Base-by-base conservation (phyloP, 495 filamentous ascomycete species). In the Neurospora sp. region DNA sequence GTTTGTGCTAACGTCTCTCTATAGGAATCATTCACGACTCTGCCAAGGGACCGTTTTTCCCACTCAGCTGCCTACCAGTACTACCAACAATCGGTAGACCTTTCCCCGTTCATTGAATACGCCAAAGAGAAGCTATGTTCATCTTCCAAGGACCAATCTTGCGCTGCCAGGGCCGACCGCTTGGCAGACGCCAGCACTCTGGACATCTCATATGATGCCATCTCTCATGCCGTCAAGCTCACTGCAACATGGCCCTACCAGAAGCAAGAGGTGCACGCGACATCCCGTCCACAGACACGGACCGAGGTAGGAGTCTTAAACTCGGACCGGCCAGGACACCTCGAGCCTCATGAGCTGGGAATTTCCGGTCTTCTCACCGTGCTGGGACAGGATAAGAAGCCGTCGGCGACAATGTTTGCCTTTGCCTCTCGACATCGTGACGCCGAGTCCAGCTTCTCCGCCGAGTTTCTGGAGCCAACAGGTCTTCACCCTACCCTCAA, bases 401-500 rank as follows among this genome's bases (percentile, higher is more conserved):
- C 80, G 44, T 83, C 90, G 40, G 88, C 91, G 42, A 92, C 92
- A 0, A 84, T 95, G 73, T 98, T 99, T 85, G 89, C 92, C n/a
- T 97, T 98, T 77, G 90, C 94, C 27, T 90, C 94, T 9, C 90
- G 94, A 0, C 96, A 99, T 79, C 83, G 81, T 18, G 91, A 96
- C 74, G 82, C 86, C 9, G 72, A 83, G 79, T 44, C 79, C 71
- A 76, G 80, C 23, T 86, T 87, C 77, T 82, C 82, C 2, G 81
- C 86, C 66, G 82, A 82, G 3, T 93, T 97, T 77, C 77, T 86
- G 27, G 73, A 81, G 3, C 96, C 94, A 5, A 91, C 89, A 1
- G 94, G 96, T n/a, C 86, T 98, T 12, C 96, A 99, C 81, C 96
- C 96, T 9, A 93, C 88, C 12, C 85, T 99, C 74, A 85, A 89